These are phyloP conservation scores for Colletotrichum melonis DNA, from an alignment of 2,329 filamentous ascomycete genomes.

Conservation along the genomic window DNA sequence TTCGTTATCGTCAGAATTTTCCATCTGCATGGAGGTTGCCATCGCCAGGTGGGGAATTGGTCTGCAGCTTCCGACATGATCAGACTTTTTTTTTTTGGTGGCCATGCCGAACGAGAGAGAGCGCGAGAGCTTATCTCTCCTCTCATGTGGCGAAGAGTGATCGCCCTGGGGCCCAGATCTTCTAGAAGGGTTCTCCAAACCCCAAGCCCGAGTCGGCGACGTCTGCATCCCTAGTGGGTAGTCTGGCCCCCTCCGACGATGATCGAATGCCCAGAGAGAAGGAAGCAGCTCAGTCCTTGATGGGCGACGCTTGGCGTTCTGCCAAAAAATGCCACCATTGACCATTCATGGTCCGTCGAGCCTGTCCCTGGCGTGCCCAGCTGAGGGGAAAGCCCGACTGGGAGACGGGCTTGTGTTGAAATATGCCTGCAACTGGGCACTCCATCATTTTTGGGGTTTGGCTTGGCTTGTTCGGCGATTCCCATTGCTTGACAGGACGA, in stretches of 20 bases:
- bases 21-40: slow-evolving; percentile 5
- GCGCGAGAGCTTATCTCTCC: neutral
- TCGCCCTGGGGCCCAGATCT: neutral
- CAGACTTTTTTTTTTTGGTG: neutral
- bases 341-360: neutral
- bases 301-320: neutral
- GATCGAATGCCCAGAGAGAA: neutral
- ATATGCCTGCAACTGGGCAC: neutral
- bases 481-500: neutral
- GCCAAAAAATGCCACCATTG: neutral
- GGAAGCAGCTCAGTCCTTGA: neutral
- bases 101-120: neutral
- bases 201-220: neutral
- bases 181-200: neutral
- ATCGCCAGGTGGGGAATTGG: neutral
- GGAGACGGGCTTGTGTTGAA: neutral
- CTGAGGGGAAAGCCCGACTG: neutral
- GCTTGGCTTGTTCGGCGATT: neutral
- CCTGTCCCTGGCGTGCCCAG: neutral
- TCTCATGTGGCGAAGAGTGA: neutral
- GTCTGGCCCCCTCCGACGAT: neutral
- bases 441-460: neutral
- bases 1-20: neutral
- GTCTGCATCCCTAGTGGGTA: neutral
- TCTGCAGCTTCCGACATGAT: neutral